Percentiles rank a stretch among this genome's conserved stretches.
Evolutionary conservation across 768 basidiomycete genomes (phyloP).

Genomic region (Leccinellum luteum): DNA sequence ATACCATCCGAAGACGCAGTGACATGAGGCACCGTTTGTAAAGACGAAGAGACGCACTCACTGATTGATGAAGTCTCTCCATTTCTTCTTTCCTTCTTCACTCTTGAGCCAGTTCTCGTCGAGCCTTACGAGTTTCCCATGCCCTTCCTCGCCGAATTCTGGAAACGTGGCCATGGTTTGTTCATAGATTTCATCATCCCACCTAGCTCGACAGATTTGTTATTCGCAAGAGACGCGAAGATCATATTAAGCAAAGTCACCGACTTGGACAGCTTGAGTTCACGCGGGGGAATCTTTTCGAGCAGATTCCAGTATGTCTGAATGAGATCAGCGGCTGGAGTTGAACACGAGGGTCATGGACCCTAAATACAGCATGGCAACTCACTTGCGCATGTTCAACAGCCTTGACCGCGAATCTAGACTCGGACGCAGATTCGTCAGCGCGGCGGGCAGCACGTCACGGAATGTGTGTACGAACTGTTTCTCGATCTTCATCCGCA

Average conservation of each 20-base stretch:
- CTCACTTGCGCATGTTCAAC: slow-evolving; percentile 94
- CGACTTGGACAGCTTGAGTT: slow-evolving; percentile 81
- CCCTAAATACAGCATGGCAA: slow-evolving; percentile 7
- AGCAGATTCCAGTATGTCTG: slow-evolving; percentile 96
- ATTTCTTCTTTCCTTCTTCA: slow-evolving; percentile 78
- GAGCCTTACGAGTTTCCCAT: slow-evolving; percentile 52
- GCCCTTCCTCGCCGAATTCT: slow-evolving; percentile 54
- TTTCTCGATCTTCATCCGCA: slow-evolving; percentile 78
- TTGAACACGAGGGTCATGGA: slow-evolving; percentile 2
- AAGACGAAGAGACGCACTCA: slow-evolving; percentile 33
- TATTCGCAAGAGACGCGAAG: slow-evolving; percentile 7
- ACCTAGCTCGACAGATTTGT: slow-evolving; percentile 39
- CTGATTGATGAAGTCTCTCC: slow-evolving; percentile 85
- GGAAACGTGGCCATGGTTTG: slow-evolving; percentile 79
- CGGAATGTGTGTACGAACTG: slow-evolving; percentile 55
- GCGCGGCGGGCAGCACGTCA: not conserved
- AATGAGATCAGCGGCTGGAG: slow-evolving; percentile 9
- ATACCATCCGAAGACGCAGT: not conserved
- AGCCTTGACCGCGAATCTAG: slow-evolving; percentile 64
- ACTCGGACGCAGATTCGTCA: slow-evolving; percentile 11
- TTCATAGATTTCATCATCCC: slow-evolving; percentile 90
- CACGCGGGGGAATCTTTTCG: slow-evolving; percentile 71
- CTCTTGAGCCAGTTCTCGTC: slow-evolving; percentile 96
- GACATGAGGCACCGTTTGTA: not conserved
- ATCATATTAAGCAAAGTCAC: slow-evolving; percentile 15